These are phyloP conservation scores for Neurospora sp. DNA, from an alignment of 495 filamentous ascomycete species.

Conservation along the genomic window DNA sequence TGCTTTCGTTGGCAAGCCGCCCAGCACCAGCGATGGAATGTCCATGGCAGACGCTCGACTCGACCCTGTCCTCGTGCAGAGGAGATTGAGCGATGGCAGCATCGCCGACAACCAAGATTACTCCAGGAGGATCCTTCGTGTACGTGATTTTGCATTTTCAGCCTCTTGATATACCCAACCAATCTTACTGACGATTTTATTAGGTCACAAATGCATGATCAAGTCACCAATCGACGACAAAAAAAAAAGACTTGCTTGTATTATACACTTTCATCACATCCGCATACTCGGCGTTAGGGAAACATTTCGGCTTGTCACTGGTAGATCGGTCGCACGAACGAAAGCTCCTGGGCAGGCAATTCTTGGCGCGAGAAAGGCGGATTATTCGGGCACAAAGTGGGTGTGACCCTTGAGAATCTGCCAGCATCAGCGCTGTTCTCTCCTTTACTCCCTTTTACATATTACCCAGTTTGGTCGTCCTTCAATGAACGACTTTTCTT, in stretches of 20 bases:
- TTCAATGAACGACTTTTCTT: background rate
- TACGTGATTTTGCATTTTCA: conserved; percentile 27
- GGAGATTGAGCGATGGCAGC: conserved; percentile 89
- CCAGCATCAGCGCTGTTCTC: conserved; percentile 32
- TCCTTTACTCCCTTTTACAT: conserved; percentile 27
- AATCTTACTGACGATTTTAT: conserved; percentile 15
- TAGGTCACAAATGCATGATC: conserved; percentile 50
- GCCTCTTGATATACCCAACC: background rate
- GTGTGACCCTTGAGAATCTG: conserved; percentile 18
- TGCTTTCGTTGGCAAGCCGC: conserved; percentile 54
- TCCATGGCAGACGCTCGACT: conserved; percentile 74
- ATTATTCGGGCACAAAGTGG: conserved; percentile 20
- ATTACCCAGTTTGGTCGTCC: background rate
- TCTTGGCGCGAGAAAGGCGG: conserved; percentile 28
- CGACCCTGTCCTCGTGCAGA: conserved; percentile 77
- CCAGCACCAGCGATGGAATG: conserved; percentile 42
- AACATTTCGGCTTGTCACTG: conserved; percentile 30
- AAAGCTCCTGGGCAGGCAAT: conserved; percentile 19
- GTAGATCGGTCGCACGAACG: conserved; percentile 31
- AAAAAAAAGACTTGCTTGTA: conserved; percentile 34
- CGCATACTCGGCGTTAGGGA: conserved; percentile 45
- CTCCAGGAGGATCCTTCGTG: conserved; percentile 89
- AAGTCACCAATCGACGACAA: conserved; percentile 30
- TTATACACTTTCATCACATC: conserved; percentile 31
- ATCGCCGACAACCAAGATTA: conserved; percentile 98